Evolutionary conservation across 495 filamentous ascomycete genomes (phyloP).

Genomic region (Tricharina praecox): DNA sequence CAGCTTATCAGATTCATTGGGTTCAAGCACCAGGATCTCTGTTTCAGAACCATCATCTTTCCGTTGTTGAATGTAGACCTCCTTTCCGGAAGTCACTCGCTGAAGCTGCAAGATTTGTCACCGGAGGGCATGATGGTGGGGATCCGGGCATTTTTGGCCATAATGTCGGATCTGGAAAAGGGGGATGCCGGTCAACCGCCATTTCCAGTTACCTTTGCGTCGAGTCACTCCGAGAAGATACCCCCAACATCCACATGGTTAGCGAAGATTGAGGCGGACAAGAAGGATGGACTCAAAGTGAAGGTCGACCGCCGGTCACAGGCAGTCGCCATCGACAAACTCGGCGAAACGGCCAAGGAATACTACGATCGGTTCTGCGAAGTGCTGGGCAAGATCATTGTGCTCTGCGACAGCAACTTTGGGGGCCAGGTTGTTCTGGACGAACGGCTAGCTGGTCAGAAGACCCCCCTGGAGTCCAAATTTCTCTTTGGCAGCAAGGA

Average conservation of each 20-base stretch:
- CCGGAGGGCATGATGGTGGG: slow-evolving; percentile 93
- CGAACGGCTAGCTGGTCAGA: slow-evolving; percentile 82
- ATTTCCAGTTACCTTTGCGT: slow-evolving; percentile 50
- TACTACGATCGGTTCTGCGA: slow-evolving; percentile 85
- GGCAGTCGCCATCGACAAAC: slow-evolving; percentile 55
- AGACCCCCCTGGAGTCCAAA: slow-evolving; percentile 83
- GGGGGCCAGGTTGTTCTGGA: slow-evolving; percentile 89
- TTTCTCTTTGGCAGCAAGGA: slow-evolving; percentile 67
- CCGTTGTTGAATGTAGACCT: slow-evolving; percentile 84
- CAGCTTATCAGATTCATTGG: slow-evolving; percentile 92
- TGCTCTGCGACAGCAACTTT: slow-evolving; percentile 90
- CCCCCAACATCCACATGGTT: slow-evolving; percentile 38
- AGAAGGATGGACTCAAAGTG: slow-evolving; percentile 24
- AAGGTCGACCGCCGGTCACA: slow-evolving; percentile 43
- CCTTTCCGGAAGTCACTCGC: slow-evolving; percentile 58
- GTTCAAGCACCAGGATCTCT: slow-evolving; percentile 80
- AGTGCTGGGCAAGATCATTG: slow-evolving; percentile 84
- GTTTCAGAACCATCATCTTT: slow-evolving; percentile 81
- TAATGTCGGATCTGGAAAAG: slow-evolving; percentile 88
- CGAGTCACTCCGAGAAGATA: slow-evolving; percentile 30
- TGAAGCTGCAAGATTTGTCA: slow-evolving; percentile 82
- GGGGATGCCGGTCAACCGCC: slow-evolving; percentile 61
- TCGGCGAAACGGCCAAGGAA: slow-evolving; percentile 59
- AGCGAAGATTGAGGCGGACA: slow-evolving; percentile 27
- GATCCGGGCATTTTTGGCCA: slow-evolving; percentile 77